phyloP scores from a whole-genome alignment of 257 asterid species.

The Gentiana straminea region DNA sequence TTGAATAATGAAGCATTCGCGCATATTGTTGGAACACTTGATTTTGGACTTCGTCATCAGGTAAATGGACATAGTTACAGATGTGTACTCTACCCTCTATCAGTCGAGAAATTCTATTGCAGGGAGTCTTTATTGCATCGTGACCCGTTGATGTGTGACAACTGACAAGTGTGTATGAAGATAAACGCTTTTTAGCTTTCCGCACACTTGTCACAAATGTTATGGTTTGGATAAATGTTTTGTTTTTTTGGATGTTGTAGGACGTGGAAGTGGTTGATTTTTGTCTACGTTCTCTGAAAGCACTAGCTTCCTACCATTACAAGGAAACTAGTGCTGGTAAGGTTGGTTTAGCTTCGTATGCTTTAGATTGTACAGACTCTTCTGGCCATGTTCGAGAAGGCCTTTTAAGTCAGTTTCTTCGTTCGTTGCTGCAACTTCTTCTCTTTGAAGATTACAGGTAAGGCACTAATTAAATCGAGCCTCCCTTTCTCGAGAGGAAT shows the following conservation, averaged over 20 bases:
- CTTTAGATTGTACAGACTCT: constrained; percentile 47
- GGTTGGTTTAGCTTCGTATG: constrained; percentile 79
- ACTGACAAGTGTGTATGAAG: no score
- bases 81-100: not conserved
- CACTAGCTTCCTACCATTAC: constrained; percentile 86
- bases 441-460: constrained; percentile 91
- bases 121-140: no score
- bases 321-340: constrained; percentile 66
- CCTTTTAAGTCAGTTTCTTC: constrained; percentile 68
- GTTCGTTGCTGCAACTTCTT: constrained; percentile 64
- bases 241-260: constrained; percentile 27
- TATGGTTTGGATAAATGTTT: no score
- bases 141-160: no score
- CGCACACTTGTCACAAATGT: no score
- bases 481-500: no score
- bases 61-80: constrained; percentile 23
- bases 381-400: constrained; percentile 72
- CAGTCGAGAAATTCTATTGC: no score
- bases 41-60: constrained; percentile 82
- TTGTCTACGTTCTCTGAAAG: constrained; percentile 71
- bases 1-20: constrained; percentile 54
- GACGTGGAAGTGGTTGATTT: constrained; percentile 70
- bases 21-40: constrained; percentile 71
- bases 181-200: no score
- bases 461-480: no score